Percentiles rank a stretch among this genome's conserved stretches.
These are phyloP conservation scores for Heimioporus punctisporus DNA, from an alignment of 1,284 basidiomycete species.

Conservation along the genomic window DNA sequence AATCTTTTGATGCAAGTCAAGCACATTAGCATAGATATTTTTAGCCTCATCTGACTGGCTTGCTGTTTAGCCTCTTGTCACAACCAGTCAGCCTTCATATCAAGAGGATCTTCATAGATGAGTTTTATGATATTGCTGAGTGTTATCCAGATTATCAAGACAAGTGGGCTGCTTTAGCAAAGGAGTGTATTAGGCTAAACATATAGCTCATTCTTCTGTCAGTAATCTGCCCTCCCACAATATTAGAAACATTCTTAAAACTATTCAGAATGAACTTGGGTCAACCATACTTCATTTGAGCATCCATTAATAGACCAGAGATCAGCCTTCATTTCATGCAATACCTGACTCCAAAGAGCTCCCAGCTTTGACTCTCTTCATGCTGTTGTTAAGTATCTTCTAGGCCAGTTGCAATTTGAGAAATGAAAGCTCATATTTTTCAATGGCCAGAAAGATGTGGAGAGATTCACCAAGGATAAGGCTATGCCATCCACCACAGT, in stretches of 20 bases:
- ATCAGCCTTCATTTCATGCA: not conserved
- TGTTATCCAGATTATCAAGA: not conserved
- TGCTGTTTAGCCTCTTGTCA: too few relatives aligned
- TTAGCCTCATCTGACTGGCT: too few relatives aligned
- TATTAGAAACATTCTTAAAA: not conserved
- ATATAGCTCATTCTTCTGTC: not conserved
- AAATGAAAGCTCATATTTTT: conserved; percentile 1
- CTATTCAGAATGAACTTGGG: not conserved
- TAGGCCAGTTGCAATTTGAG: not conserved
- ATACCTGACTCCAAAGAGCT: not conserved
- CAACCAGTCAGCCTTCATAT: not conserved
- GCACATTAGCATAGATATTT: too few relatives aligned
- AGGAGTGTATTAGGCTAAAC: not conserved
- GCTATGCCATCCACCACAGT: not conserved
- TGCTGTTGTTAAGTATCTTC: not conserved
- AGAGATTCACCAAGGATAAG: not conserved
- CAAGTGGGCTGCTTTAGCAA: not conserved
- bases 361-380: not conserved
- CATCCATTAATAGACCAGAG: not conserved
- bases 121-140: not conserved
- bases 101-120: not conserved
- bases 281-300: not conserved
- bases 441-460: not conserved
- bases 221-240: not conserved
- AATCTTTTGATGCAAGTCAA: too few relatives aligned